Evolutionary conservation across 768 basidiomycete genomes (phyloP).

Genomic region (Lactarius psammicola): DNA sequence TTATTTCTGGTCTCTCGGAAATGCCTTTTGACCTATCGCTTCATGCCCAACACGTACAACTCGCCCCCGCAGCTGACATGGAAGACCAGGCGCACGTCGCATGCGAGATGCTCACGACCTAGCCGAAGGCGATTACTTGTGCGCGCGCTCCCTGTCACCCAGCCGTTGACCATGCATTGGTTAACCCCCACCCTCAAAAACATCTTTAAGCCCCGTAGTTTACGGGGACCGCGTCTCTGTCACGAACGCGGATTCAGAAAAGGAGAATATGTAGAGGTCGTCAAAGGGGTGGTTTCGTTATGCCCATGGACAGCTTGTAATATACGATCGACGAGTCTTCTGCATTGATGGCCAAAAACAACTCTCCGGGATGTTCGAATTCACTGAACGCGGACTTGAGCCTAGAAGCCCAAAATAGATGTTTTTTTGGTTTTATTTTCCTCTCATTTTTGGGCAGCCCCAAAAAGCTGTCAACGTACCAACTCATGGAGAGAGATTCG

Average conservation of each 20-base stretch:
- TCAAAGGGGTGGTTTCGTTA: not conserved
- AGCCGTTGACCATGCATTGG: constrained; percentile 26
- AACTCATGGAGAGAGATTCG: constrained; percentile 21
- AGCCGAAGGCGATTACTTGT: constrained; percentile 77
- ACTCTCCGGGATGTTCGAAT: constrained; percentile 9
- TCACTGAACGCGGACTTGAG: constrained; percentile 8
- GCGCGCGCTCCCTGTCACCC: constrained; percentile 47
- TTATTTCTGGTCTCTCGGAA: constrained; percentile 57
- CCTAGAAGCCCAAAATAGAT: not conserved
- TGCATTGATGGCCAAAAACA: not conserved
- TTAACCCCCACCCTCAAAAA: too few species aligned
- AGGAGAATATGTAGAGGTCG: too few species aligned
- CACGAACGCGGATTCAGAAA: too few species aligned
- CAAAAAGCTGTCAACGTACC: constrained; percentile 20
- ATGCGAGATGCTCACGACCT: constrained; percentile 61
- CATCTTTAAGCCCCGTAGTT: too few species aligned
- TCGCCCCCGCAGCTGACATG: constrained; percentile 57
- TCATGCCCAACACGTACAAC: constrained; percentile 64
- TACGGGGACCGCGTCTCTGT: too few species aligned
- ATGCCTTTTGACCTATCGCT: constrained; percentile 60
- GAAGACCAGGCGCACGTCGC: constrained; percentile 60
- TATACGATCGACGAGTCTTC: constrained; percentile 23
- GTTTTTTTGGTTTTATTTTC: not conserved
- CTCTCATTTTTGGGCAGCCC: not conserved
- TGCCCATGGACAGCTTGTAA: constrained; percentile 19